phyloP scores from a whole-genome alignment of 225 moss, liverwort and hornwort genomes.

The Thuidium tamariscinum region DNA sequence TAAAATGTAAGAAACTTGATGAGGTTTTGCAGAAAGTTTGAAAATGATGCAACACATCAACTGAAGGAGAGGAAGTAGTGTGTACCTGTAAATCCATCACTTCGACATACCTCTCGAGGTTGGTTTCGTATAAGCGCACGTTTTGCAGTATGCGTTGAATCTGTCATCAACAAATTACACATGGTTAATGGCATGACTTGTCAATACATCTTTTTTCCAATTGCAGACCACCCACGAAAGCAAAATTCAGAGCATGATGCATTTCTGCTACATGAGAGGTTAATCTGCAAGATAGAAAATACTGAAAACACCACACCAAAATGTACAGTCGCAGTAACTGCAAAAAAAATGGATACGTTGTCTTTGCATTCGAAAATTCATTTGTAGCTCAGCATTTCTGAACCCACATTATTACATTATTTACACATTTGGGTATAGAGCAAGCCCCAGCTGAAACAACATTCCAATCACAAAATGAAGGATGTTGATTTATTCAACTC shows the following conservation, averaged over 20 bases:
- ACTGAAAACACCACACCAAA: background rate
- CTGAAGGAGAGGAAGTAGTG: background rate
- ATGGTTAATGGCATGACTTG: background rate
- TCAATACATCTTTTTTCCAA: background rate
- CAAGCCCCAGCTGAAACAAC: background rate
- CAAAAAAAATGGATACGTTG: background rate
- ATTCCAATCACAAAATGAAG: background rate
- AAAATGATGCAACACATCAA: background rate
- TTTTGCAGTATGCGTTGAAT: slow-evolving; percentile 62
- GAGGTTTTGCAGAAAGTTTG: background rate
- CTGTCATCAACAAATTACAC: slow-evolving; percentile 11
- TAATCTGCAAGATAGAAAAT: background rate
- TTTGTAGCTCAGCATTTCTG: background rate
- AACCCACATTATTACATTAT: background rate
- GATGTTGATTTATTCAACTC: background rate
- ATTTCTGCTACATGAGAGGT: background rate
- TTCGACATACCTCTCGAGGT: slow-evolving; percentile 67
- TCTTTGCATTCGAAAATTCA: background rate
- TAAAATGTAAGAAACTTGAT: background rate
- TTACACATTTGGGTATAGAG: too few relatives aligned
- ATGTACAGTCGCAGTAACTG: background rate
- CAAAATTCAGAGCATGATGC: background rate
- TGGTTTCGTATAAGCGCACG: slow-evolving; percentile 37
- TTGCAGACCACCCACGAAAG: background rate
- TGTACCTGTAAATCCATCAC: slow-evolving; percentile 72